phyloP scores from a whole-genome alignment of 306 rosid genomes.

The barrel medic (Medicago truncatula) region MtrunA17r5.0-ANR NC_053045.1:48466001-48466500 shows the following conservation, averaged over 20 bases:
- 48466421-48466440: conserved; percentile 56
- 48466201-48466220: conserved; percentile 75
- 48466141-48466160: conserved; percentile 44
- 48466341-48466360: conserved; percentile 74
- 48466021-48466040: conserved; percentile 34
- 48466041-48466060: conserved; percentile 32
- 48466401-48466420: conserved; percentile 64
- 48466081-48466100: conserved; percentile 45
- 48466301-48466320: conserved; percentile 80
- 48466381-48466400: conserved; percentile 62
- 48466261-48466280: conserved; percentile 63
- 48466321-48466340: conserved; percentile 85
- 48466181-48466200: conserved; percentile 67
- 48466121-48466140: conserved; percentile 49
- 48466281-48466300: conserved; percentile 61
- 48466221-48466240: conserved; percentile 67
- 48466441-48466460: conserved; percentile 77
- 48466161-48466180: conserved; percentile 42
- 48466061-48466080: conserved; percentile 53
- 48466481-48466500: conserved; percentile 24
- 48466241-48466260: conserved; percentile 63
- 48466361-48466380: conserved; percentile 65
- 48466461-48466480: conserved; percentile 78
- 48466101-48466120: conserved; percentile 54
- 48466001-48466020: conserved; percentile 14